These are phyloP conservation scores for Thozetella sp. DNA, from an alignment of 495 filamentous ascomycete genomes.

Conservation along the genomic window DNA sequence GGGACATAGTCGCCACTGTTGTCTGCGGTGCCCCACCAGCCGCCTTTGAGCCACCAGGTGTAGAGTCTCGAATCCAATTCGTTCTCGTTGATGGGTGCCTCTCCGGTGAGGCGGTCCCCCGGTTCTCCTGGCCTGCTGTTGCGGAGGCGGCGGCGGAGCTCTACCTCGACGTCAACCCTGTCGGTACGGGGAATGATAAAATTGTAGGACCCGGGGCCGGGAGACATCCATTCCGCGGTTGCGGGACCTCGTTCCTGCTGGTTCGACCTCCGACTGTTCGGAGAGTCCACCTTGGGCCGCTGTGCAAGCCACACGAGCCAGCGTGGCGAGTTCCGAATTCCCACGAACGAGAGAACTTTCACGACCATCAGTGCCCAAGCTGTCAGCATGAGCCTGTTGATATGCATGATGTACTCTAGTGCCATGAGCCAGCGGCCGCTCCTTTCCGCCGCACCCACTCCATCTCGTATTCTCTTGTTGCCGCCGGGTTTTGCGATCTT, in stretches of 20 bases:
- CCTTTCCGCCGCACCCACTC: conserved; percentile 76
- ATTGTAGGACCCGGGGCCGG: conserved; percentile 47
- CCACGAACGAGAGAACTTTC: conserved; percentile 56
- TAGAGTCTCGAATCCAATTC: conserved; percentile 75
- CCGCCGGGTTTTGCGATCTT: conserved; percentile 41
- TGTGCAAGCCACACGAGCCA: conserved; percentile 60
- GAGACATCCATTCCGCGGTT: conserved; percentile 14
- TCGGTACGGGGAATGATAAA: conserved; percentile 57
- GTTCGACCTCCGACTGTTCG: conserved; percentile 46
- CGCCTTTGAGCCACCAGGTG: conserved; percentile 75
- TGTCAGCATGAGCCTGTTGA: conserved; percentile 65
- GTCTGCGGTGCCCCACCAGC: conserved; percentile 82
- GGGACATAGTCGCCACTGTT: conserved; percentile 70
- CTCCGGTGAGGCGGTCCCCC: conserved; percentile 9
- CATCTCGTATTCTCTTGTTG: conserved; percentile 52
- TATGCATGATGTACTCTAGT: conserved; percentile 71
- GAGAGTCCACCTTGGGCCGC: conserved; percentile 31
- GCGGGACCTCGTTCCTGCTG: conserved; percentile 3
- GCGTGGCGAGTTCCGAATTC: conserved; percentile 62
- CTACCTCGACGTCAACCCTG: conserved; percentile 76
- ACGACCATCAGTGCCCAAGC: conserved; percentile 58
- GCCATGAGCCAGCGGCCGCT: conserved; percentile 74
- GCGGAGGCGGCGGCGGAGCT: conserved; percentile 62
- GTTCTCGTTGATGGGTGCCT: conserved; percentile 51
- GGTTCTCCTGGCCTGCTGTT: conserved; percentile 26